Evolutionary conservation across 257 asterid genomes (phyloP).

Genomic region (Fraxinus excelsior): DNA sequence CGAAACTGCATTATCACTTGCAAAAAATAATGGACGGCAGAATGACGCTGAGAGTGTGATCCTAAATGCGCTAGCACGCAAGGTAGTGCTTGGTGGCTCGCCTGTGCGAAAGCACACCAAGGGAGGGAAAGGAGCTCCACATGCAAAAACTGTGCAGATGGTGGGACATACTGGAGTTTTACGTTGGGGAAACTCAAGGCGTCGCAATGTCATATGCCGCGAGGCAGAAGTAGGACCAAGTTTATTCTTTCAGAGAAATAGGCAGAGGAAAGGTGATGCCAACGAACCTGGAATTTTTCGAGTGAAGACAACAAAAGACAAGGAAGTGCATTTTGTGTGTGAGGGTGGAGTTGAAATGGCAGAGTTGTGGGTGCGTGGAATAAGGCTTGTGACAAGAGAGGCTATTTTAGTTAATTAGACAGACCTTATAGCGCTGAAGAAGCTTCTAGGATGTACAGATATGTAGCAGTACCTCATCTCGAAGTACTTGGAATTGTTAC

Average conservation of each 20-base stretch:
- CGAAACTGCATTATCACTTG: slow-evolving; percentile 68
- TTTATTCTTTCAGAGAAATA: slow-evolving; percentile 41
- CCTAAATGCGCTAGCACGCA: slow-evolving; percentile 60
- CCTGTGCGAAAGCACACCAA: slow-evolving; percentile 61
- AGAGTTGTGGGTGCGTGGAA: slow-evolving; percentile 53
- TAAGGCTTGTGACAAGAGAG: slow-evolving; percentile 42
- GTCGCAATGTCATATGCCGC: slow-evolving; percentile 62
- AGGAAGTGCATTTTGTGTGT: slow-evolving; percentile 74
- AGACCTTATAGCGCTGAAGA: not conserved
- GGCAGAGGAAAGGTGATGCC: slow-evolving; percentile 56
- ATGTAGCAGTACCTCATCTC: slow-evolving; percentile 43
- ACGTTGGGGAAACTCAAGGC: slow-evolving; percentile 69
- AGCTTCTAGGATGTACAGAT: slow-evolving; percentile 22
- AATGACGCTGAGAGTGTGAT: slow-evolving; percentile 51
- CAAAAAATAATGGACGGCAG: slow-evolving; percentile 28
- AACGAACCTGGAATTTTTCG: slow-evolving; percentile 60
- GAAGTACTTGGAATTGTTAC: slow-evolving; percentile 33
- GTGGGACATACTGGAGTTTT: slow-evolving; percentile 47
- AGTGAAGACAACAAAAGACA: slow-evolving; percentile 59
- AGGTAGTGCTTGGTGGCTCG: slow-evolving; percentile 56
- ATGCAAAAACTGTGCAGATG: slow-evolving; percentile 56
- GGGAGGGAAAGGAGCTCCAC: slow-evolving; percentile 81
- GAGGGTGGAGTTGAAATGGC: slow-evolving; percentile 69
- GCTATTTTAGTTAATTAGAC: slow-evolving; percentile 25
- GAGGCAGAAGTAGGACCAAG: slow-evolving; percentile 70